These are phyloP conservation scores for Amphirosellinia nigrospora DNA, from an alignment of 495 filamentous ascomycete genomes.

Conservation along the genomic window DNA sequence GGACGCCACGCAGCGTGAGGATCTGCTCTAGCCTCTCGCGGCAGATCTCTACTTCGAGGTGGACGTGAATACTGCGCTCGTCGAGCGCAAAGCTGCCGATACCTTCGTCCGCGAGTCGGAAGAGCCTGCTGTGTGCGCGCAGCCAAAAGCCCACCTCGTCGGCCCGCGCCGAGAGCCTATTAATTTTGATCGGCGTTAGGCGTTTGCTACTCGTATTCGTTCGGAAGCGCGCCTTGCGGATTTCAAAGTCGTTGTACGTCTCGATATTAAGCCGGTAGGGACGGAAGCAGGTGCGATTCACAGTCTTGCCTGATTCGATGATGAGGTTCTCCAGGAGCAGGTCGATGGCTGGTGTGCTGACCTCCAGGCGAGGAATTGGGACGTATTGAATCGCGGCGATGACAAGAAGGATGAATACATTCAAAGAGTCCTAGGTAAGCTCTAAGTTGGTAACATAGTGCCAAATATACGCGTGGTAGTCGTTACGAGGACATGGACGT, in stretches of 20 bases:
- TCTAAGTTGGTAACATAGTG: conserved; percentile 63
- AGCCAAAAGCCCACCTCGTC: conserved; percentile 84
- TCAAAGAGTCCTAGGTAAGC: conserved; percentile 73
- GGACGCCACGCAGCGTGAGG: conserved; percentile 74
- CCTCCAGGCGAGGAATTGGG: conserved; percentile 85
- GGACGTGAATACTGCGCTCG: conserved; percentile 83
- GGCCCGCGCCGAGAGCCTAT: conserved; percentile 80
- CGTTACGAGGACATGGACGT: conserved; percentile 69
- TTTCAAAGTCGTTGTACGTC: conserved; percentile 83
- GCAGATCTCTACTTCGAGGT: conserved; percentile 80
- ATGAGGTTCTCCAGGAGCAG: conserved; percentile 89
- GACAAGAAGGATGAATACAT: conserved; percentile 80
- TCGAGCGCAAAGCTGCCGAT: conserved; percentile 86
- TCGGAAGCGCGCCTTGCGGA: conserved; percentile 77
- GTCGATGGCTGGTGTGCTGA: conserved; percentile 82
- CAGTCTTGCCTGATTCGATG: conserved; percentile 82
- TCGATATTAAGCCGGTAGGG: conserved; percentile 82
- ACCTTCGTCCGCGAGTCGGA: conserved; percentile 77
- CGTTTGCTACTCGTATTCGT: conserved; percentile 70
- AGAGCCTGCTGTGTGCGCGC: conserved; percentile 67
- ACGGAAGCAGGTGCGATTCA: conserved; percentile 88
- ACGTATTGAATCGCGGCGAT: conserved; percentile 81
- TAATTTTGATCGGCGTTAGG: conserved; percentile 74
- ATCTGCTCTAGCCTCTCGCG: conserved; percentile 78
- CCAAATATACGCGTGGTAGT: conserved; percentile 68